phyloP scores from a whole-genome alignment of 345 rosid genomes.

The Lepidium sativum region DNA sequence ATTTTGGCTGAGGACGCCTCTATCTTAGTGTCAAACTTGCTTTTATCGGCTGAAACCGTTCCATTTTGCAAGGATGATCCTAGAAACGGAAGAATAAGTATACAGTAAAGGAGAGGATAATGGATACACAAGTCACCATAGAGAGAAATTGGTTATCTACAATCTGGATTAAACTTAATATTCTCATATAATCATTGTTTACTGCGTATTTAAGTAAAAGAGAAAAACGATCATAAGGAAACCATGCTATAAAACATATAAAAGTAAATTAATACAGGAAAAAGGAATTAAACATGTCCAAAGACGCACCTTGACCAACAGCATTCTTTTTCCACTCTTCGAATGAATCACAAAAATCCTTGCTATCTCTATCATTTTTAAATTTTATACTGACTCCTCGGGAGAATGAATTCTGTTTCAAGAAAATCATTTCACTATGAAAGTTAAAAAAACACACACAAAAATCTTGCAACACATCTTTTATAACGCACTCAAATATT shows the following conservation, averaged over 20 bases:
- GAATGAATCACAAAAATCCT: conserved; percentile 64
- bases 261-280: background rate
- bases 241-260: background rate
- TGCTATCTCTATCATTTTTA: conserved; percentile 71
- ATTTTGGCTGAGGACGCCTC: conserved; percentile 93
- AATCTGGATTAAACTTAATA: background rate
- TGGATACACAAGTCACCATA: background rate
- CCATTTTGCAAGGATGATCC: conserved; percentile 47
- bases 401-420: conserved; percentile 61
- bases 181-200: background rate
- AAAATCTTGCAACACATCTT: too few species aligned
- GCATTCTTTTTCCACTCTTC: conserved; percentile 70
- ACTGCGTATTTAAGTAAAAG: background rate
- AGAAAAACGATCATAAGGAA: background rate
- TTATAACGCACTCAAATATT: background rate
- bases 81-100: conserved; percentile 23
- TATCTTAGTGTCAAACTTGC: conserved; percentile 89
- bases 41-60: conserved; percentile 32
- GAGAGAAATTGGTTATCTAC: background rate
- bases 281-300: conserved; percentile 15
- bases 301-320: conserved; percentile 50
- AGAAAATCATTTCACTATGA: conserved; percentile 25
- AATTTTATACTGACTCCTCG: conserved; percentile 55
- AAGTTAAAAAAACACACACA: background rate
- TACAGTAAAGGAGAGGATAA: background rate